Conservation (phyloP, 2,329 filamentous ascomycete genomes). For the Aspergillus pseudoterreus region DNA sequence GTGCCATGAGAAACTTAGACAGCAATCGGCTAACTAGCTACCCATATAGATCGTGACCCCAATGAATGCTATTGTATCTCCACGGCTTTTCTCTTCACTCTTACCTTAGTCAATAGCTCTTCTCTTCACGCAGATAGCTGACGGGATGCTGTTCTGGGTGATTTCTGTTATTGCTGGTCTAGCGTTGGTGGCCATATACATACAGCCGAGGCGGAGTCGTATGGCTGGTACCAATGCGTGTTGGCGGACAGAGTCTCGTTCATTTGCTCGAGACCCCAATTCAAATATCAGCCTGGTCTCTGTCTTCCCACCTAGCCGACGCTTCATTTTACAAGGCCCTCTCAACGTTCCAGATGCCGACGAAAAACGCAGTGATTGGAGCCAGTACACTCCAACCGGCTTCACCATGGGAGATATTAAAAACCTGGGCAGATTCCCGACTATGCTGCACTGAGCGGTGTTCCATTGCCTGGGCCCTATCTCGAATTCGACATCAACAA, state of each 20-base stretch:
- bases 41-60: neutral
- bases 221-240: no score
- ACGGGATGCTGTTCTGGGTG: neutral
- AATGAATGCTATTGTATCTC: neutral
- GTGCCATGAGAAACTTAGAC: neutral
- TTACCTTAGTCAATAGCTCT: neutral
- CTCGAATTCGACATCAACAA: slow-evolving; percentile 63
- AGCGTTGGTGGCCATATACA: neutral
- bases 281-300: no score
- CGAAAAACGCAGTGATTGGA: neutral
- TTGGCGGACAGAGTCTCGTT: no score
- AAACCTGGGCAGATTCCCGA: slow-evolving; percentile 70
- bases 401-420: slow-evolving; percentile 68
- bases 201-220: no score
- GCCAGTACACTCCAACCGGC: slow-evolving; percentile 59
- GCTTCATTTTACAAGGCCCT: neutral
- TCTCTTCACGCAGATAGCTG: neutral
- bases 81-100: neutral
- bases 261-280: no score
- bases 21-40: no score
- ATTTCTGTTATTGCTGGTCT: neutral
- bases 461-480: slow-evolving; percentile 65
- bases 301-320: neutral
- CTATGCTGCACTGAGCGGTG: slow-evolving; percentile 70
- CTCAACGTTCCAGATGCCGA: neutral